These are phyloP conservation scores for Catunica adiposa DNA, from an alignment of 2,329 filamentous ascomycete species.

Conservation along the genomic window DNA sequence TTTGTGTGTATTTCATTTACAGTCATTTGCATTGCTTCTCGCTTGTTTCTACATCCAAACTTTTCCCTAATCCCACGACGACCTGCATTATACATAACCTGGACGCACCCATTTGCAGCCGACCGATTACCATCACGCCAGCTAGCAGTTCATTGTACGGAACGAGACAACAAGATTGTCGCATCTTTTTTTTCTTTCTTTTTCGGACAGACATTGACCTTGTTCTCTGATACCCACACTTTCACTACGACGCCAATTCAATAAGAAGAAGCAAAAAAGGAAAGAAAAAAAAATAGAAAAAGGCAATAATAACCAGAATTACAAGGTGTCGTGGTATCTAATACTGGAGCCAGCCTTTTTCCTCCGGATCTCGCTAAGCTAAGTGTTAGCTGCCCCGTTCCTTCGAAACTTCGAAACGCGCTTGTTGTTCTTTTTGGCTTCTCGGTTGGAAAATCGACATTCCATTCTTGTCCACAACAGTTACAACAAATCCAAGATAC, in stretches of 20 bases:
- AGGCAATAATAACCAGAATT: not conserved
- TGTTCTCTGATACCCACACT: too few relatives aligned
- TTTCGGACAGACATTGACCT: too few relatives aligned
- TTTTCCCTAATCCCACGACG: too few relatives aligned
- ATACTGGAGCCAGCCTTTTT: not conserved
- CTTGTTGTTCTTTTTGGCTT: slow-evolving; percentile 5
- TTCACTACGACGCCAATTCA: not conserved
- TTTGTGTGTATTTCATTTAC: not conserved
- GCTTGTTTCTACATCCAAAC: not conserved
- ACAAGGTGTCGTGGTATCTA: not conserved
- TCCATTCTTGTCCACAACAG: not conserved
- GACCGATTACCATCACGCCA: too few relatives aligned
- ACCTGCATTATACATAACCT: not conserved
- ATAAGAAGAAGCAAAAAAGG: too few relatives aligned
- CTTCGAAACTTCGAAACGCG: slow-evolving; percentile 4
- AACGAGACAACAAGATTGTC: slow-evolving; percentile 1
- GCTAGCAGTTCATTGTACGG: not conserved
- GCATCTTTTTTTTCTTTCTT: not conserved
- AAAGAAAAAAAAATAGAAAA: not conserved
- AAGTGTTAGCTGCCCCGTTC: not conserved
- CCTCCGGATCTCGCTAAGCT: not conserved
- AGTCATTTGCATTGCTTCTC: not conserved
- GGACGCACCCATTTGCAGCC: too few relatives aligned
- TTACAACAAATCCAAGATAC: not conserved
- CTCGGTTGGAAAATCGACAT: not conserved